Evolutionary conservation across 495 filamentous ascomycete genomes (phyloP), one percentile per base, ranked within the genome.

Genomic region (Tuber borchii): DNA sequence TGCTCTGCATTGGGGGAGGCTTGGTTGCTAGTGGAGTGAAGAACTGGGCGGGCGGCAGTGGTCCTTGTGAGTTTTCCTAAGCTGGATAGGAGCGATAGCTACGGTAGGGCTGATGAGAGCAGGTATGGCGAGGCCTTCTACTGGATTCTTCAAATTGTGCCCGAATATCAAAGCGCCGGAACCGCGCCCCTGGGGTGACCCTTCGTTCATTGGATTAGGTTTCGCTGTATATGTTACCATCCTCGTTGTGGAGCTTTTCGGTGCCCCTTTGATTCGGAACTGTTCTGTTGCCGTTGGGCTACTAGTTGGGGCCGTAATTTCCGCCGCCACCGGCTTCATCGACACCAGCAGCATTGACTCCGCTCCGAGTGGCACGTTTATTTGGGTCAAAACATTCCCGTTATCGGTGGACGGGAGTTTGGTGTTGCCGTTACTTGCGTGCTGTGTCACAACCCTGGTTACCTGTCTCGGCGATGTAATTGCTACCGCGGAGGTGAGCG

Each of bases 371-470:
- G 78, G 83, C 14, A 84, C 84, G 7, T 84, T 85, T 75, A 73
- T 85, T 31, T 85, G 84, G 84, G 76, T 80, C 7, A 75, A 83
- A 42, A 85, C 84, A 19, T 85, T 85, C 77, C 83, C 83, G 43
- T 82, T 85, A 43, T 84, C 83, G 3, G 74, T 85, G 17, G 82
- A 84, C 45, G 84, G 83, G 20, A 79, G 80, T 12, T 74, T 85
- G n/a, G 84, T 85, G 22, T 75, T 85, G 5, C 84, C 84, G 1
- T 61, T 85, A 19, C 77, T 85, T 22, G 87, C 87, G 34, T 84
- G 87, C 81, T 88, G 87, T 56, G 82, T 87, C 37, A 87, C 86
- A 46, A 86, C 87, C 71, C 81, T 83, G 8, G 84, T 85, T 26
- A 77, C 74, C 51, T 85, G 84, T 48, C 81, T 85, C 42, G 84